Base-by-base conservation (phyloP, 148 eudicot species). In the Chenopodium quinoa region DNA sequence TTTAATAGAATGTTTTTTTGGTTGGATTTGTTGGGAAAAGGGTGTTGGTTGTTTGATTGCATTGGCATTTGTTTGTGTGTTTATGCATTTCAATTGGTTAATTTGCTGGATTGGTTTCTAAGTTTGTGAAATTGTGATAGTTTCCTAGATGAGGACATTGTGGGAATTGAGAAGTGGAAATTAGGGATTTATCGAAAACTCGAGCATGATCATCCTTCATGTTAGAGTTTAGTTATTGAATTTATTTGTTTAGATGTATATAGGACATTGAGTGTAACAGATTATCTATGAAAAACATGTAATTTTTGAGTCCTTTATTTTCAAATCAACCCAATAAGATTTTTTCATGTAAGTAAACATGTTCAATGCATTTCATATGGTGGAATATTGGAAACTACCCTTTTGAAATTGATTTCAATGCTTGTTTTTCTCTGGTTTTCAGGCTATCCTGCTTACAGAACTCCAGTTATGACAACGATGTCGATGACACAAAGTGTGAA, bases 371-470 rank as follows among this genome's bases (percentile, higher is more conserved):
- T 37, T 71, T 40, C 44, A 40, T 40, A 40, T 40, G 44, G 44
- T 4, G n/a, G 16, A 6, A 56, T 2, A 9, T 0, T 8, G 23
- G 47, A 54, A 46, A 52, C 10, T 67, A 31, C 1, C 32, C 64
- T 3, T 74, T 22, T 12, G 22, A n/a, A 52, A 73, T 22, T 68
- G 71, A 78, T 10, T 6, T 44, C 5, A 4, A 2, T 80, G 52
- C 62, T 54, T 73, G 20, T 40, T 54, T 27, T 78, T 13, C 13
- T 44, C 27, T 56, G 79, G 34, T 44, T 79, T 56, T 66, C 91
- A 93, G 97, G 88, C 60, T 60, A 72, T 83, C 88, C 90, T 78
- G 81, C 79, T 31, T 81, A 86, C 78, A 84, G 65, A 71, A 86
- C 78, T 76, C 88, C 93, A 32, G 82, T 73, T 32, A 73, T 82